Conservation (phyloP, 2,329 filamentous ascomycete genomes). For the Cladosporium phlei region DNA sequence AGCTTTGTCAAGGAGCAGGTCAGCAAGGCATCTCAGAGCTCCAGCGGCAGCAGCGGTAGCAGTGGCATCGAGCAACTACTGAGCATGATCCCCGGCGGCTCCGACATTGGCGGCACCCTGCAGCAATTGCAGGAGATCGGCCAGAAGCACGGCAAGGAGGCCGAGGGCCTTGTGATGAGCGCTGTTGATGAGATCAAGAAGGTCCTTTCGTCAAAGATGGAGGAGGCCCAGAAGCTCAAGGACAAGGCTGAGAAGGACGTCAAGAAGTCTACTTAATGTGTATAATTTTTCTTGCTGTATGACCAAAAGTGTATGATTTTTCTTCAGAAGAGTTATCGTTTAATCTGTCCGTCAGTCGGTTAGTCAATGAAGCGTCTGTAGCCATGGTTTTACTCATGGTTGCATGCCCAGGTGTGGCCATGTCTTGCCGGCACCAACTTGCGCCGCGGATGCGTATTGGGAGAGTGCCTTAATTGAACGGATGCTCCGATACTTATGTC, state of each 20-base stretch:
- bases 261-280: conserved; percentile 8
- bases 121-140: conserved; percentile 60
- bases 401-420: no score
- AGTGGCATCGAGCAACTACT: conserved; percentile 53
- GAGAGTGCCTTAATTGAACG: no score
- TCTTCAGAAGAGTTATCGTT: no score
- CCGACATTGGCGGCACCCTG: conserved; percentile 62
- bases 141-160: conserved; percentile 64
- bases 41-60: conserved; percentile 17
- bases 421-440: no score
- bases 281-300: background rate
- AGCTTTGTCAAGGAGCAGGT: conserved; percentile 52
- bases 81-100: conserved; percentile 60
- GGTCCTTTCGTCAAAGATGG: conserved; percentile 57
- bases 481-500: no score
- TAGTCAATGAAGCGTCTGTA: no score
- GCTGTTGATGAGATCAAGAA: conserved; percentile 63
- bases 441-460: no score
- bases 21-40: conserved; percentile 55
- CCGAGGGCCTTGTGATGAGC: conserved; percentile 64
- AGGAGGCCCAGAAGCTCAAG: conserved; percentile 56
- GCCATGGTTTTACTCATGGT: no score
- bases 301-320: no score
- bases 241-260: conserved; percentile 29
- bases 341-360: no score